Evolutionary conservation across 2,329 filamentous ascomycete genomes (phyloP).

Genomic region (Simplicillium sp.): DNA sequence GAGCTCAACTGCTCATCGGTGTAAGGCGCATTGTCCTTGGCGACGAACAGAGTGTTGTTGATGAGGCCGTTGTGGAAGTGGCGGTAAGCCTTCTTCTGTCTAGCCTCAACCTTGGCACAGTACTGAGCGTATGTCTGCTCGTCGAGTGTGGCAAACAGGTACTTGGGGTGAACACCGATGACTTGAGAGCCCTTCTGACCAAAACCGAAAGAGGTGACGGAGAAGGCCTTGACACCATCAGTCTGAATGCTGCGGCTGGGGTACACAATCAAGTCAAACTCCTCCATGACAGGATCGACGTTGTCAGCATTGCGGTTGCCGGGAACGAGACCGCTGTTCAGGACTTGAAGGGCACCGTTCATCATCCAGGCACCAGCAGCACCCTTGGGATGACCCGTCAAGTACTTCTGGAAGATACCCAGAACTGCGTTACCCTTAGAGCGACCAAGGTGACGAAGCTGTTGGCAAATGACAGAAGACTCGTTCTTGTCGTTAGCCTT

Average conservation of each 20-base stretch:
- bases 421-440: conserved; percentile 93
- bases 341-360: conserved; percentile 92
- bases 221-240: conserved; percentile 97
- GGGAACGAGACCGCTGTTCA: conserved; percentile 88
- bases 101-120: conserved; percentile 76
- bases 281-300: conserved; percentile 89
- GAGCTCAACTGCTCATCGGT: conserved; percentile 75
- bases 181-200: conserved; percentile 97
- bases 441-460: conserved; percentile 88
- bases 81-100: conserved; percentile 97
- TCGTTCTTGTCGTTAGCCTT: conserved; percentile 99
- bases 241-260: conserved; percentile 93
- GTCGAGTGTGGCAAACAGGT: conserved; percentile 90
- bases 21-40: conserved; percentile 88
- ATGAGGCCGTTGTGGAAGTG: conserved; percentile 98
- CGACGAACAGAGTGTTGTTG: conserved; percentile 96
- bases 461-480: conserved; percentile 92
- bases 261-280: conserved; percentile 97
- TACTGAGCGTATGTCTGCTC: conserved; percentile 74
- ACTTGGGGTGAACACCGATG: conserved; percentile 93
- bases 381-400: conserved; percentile 98
- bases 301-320: conserved; percentile 98
- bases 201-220: conserved; percentile 97
- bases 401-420: conserved; percentile 98
- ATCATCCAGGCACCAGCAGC: conserved; percentile 99